Evolutionary conservation across 177 flowering plant genomes (phyloP).

Genomic region (Vitis hybrid): DNA sequence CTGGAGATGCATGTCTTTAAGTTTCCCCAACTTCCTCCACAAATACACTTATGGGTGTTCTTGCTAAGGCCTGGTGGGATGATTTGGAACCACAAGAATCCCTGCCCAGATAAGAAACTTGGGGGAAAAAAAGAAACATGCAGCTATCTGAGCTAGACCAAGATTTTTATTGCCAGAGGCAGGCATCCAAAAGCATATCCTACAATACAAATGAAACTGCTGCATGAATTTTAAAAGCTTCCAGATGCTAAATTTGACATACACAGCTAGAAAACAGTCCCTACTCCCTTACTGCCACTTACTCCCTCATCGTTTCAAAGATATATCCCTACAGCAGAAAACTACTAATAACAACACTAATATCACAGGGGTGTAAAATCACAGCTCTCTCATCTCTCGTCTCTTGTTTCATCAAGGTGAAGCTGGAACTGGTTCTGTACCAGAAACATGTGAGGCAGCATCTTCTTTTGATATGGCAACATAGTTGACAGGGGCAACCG

Average conservation of each 20-base stretch:
- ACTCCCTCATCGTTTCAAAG: conserved; percentile 4
- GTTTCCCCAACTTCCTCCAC: too few species aligned
- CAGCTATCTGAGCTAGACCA: too few species aligned
- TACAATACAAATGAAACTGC: not conserved
- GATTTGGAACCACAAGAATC: too few species aligned
- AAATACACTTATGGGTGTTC: too few species aligned
- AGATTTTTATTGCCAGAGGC: too few species aligned
- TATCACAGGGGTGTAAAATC: conserved; percentile 14
- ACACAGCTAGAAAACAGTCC: conserved; percentile 14
- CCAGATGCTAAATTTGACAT: conserved; percentile 16
- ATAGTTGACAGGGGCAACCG: conserved; percentile 69
- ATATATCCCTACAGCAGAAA: conserved; percentile 14
- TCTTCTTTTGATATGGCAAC: conserved; percentile 83
- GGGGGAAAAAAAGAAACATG: too few species aligned
- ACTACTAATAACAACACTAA: conserved; percentile 16
- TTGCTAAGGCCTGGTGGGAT: too few species aligned
- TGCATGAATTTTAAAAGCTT: not conserved
- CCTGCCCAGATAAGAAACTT: too few species aligned
- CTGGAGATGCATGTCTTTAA: too few species aligned
- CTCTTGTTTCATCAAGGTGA: conserved; percentile 43
- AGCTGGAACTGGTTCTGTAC: conserved; percentile 42
- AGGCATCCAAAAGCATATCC: too few species aligned
- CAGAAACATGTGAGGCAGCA: conserved; percentile 65
- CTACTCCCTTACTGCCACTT: conserved; percentile 10
- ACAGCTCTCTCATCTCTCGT: conserved; percentile 1